Evolutionary conservation across 495 filamentous ascomycete genomes (phyloP), one percentile per base, ranked within the genome.

Genomic region (Evernia prunastri): DNA sequence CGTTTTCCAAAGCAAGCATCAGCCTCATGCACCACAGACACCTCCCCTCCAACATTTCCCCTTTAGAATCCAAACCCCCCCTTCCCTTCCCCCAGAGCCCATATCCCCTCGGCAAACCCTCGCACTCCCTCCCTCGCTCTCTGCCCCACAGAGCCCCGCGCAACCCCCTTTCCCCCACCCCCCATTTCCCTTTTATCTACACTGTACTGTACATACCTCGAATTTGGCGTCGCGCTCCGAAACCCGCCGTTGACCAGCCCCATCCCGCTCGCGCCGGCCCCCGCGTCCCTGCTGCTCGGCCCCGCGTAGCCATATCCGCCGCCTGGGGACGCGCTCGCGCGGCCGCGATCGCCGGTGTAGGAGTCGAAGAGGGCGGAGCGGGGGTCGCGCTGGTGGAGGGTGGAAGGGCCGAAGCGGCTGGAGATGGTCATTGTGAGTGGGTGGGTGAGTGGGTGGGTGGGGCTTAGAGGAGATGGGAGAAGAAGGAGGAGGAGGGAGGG

Each of bases 361-460:
- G 84, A 82, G 68, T 89, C 88, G 81, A 97, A 97, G 72, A 97
- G 89, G 67, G 90, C 86, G 68, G 84, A 86, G 75, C 92, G 91
- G 61, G 91, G 87, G 76, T 96, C 91, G 70, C 91, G 90, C 73
- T 93, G 88, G 75, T 90, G 87, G 68, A 88, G 85, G 67, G 77
- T 75, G 56, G 82, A 86, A 63, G 82, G 74, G 56, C 79, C 77
- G 67, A 88, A 87, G 77, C 86, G 87, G 63, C 63, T 68, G 56
- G 51, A 15, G 60, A 45, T 10, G 37, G 57, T n/a, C 27, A n/a
- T 54, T 37, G 36, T 54, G 35, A 1, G 37, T 11, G 23, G 17
- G 33, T 29, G 45, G 59, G 39, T 39, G 40, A 35, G 23, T 53
- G 20, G 43, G 59, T 45, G 31, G 33, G 43, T 29, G 42, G 49